These are phyloP conservation scores for Cladophialophora exuberans DNA, from an alignment of 2,329 filamentous ascomycete genomes.

Conservation along the genomic window DNA sequence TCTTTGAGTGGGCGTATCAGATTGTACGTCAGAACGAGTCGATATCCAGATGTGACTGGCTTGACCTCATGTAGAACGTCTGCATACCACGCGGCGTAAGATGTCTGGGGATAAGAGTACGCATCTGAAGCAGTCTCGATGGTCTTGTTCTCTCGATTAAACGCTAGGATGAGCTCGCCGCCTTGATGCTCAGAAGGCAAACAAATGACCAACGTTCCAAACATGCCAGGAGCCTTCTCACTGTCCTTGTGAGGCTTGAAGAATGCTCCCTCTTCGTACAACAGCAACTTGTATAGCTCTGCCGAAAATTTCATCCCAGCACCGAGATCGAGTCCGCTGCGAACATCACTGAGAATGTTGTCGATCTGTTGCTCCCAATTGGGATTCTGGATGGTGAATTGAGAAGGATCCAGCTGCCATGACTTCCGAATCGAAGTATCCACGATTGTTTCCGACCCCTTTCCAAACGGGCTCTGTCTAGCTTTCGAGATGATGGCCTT, in stretches of 20 bases:
- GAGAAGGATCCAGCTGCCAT: conserved; percentile 46
- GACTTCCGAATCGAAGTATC: conserved; percentile 48
- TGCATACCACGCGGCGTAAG: conserved; percentile 50
- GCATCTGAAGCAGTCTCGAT: conserved; percentile 40
- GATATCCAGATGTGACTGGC: conserved; percentile 52
- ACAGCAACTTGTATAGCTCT: conserved; percentile 52
- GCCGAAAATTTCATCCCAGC: conserved; percentile 38
- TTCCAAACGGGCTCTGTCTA: conserved; percentile 40
- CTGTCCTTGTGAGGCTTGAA: conserved; percentile 54
- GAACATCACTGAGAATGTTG: conserved; percentile 1
- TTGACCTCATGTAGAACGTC: conserved; percentile 58
- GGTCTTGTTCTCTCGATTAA: conserved; percentile 39
- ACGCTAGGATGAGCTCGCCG: conserved; percentile 49
- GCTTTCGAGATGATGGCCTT: conserved; percentile 28
- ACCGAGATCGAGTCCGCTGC: conserved; percentile 12
- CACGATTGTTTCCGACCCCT: conserved; percentile 45
- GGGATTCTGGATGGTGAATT: conserved; percentile 44
- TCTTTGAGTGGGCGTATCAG: conserved; percentile 41
- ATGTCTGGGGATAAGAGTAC: conserved; percentile 33
- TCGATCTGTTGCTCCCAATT: conserved; percentile 37
- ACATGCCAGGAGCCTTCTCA: conserved; percentile 53
- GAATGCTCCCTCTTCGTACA: conserved; percentile 56
- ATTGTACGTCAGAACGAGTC: conserved; percentile 59
- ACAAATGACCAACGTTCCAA: conserved; percentile 55
- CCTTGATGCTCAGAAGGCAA: conserved; percentile 55